Conservation (phyloP, 805 yeast genomes). For the Myxozyma udenii region DNA sequence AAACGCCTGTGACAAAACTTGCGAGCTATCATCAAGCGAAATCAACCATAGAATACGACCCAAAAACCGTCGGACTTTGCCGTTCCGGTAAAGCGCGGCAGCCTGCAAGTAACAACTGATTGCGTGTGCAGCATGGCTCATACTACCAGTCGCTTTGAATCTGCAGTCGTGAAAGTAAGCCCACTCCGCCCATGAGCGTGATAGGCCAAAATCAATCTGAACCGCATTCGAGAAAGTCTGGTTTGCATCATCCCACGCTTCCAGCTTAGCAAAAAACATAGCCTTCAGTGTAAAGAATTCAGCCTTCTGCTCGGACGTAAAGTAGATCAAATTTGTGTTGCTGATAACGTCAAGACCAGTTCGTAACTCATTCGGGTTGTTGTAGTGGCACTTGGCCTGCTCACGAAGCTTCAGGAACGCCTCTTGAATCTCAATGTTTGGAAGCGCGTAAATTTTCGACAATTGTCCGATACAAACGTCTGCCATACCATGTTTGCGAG, state of each 20-base stretch:
- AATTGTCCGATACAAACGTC: constrained; percentile 93
- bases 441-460: constrained; percentile 89
- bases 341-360: constrained; percentile 97
- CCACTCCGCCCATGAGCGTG: constrained; percentile 99
- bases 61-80: constrained; percentile 80
- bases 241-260: constrained; percentile 91
- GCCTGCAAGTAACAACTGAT: constrained; percentile 95
- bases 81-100: constrained; percentile 90
- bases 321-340: constrained; percentile 91
- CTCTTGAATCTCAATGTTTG: constrained; percentile 97
- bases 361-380: constrained; percentile 81
- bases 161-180: constrained; percentile 90
- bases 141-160: constrained; percentile 80
- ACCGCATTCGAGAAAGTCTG: constrained; percentile 98
- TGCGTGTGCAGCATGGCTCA: constrained; percentile 86
- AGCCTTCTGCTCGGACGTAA: constrained; percentile 96
- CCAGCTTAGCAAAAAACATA: constrained; percentile 89
- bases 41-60: constrained; percentile 92
- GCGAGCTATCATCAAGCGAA: constrained; percentile 80
- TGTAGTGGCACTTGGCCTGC: constrained; percentile 96
- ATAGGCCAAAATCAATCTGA: constrained; percentile 86
- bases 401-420: constrained; percentile 93
- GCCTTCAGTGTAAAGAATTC: constrained; percentile 97
- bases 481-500: constrained; percentile 93
- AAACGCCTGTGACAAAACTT: constrained; percentile 79